A percentile compares a stretch with the other conserved stretches of the same genome.
Conservation (phyloP, 768 basidiomycete species). For the Phylloporus rhodoxanthus region DNA sequence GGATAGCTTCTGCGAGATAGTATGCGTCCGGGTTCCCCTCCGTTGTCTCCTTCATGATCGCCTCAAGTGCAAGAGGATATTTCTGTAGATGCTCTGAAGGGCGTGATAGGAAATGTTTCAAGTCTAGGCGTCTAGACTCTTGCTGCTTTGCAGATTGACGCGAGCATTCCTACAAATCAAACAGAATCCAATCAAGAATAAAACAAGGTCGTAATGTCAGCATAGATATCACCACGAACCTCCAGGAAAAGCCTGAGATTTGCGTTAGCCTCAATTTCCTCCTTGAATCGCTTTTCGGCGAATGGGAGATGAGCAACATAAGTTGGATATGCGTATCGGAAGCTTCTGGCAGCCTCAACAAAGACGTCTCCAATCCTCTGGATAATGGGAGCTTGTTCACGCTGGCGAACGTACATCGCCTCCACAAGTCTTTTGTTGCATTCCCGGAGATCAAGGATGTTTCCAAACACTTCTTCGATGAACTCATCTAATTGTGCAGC, state of each 20-base stretch:
- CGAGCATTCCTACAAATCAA: slow-evolving; percentile 17
- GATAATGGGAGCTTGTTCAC: slow-evolving; percentile 78
- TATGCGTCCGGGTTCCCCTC: slow-evolving; percentile 78
- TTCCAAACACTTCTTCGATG: slow-evolving; percentile 85
- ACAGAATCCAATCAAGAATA: not conserved
- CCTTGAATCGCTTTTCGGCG: slow-evolving; percentile 82
- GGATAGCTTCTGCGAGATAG: slow-evolving; percentile 76
- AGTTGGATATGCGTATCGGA: slow-evolving; percentile 77
- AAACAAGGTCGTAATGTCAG: not conserved
- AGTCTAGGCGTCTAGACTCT: slow-evolving; percentile 52
- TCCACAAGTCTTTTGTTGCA: slow-evolving; percentile 80
- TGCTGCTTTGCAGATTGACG: slow-evolving; percentile 49
- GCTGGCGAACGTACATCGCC: slow-evolving; percentile 77
- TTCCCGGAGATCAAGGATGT: slow-evolving; percentile 81
- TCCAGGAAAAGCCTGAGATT: slow-evolving; percentile 83
- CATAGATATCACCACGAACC: slow-evolving; percentile 37
- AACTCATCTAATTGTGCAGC: slow-evolving; percentile 66
- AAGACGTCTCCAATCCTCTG: slow-evolving; percentile 85
- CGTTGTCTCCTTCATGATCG: slow-evolving; percentile 77
- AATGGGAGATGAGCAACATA: slow-evolving; percentile 81
- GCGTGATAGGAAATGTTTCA: slow-evolving; percentile 56
- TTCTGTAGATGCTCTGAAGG: slow-evolving; percentile 61
- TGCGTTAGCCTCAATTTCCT: slow-evolving; percentile 76
- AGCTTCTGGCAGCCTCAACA: slow-evolving; percentile 80
- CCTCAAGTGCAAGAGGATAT: slow-evolving; percentile 77